Evolutionary conservation across 306 rosid species (phyloP), one percentile per base, ranked within the genome.

Genomic region (Begonia loranthoides): DNA sequence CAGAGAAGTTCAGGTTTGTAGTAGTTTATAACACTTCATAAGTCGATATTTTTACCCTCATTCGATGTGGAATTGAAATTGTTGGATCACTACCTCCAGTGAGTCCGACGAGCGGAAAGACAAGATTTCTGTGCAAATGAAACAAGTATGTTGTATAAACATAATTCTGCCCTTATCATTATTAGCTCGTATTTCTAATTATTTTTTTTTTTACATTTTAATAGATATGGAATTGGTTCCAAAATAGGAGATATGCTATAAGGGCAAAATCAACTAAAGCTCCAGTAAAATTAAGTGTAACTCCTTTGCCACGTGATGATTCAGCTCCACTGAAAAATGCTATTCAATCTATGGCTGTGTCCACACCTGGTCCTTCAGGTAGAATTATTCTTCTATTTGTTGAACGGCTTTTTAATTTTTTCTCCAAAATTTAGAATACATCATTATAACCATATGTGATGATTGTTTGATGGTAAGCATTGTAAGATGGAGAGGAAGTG

Each of bases 181-280:
- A 4, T 4, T 4, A 8, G 9, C 5, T 5, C 5, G 36, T 7
- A 28, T 5, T 28, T 28, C 36, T 28, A 28, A 28, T 28, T 4
- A 28, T 28, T 4, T 28, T 28, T 28, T 28, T 28, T 22, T 22
- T 4, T 4, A 22, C 4, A 4, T 41, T 65, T 74, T 15, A 11
- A 38, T 72, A 92, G 99, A 93, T 92, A 56, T 92, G 94, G 96
- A 86, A 92, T 70, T 92, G 99, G 99, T 92, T 92, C 62, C 99
- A 92, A 73, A 92, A 92, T 66, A 86, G 86, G 75, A 79, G 94
- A 47, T 86, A 92, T 71, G 96, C 96, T 10, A 75, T 83, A 58
- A 78, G 96, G 60, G 94, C 94, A 62, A 92, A 80, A 57, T 67
- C 87, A 50, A 76, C 80, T 61, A 92, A 77, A 70, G 71, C 72